Percentiles rank a stretch among this genome's conserved stretches.
These are phyloP conservation scores for Hamamelis virginiana DNA, from an alignment of 164 flowering plant species.

Conservation along the genomic window DNA sequence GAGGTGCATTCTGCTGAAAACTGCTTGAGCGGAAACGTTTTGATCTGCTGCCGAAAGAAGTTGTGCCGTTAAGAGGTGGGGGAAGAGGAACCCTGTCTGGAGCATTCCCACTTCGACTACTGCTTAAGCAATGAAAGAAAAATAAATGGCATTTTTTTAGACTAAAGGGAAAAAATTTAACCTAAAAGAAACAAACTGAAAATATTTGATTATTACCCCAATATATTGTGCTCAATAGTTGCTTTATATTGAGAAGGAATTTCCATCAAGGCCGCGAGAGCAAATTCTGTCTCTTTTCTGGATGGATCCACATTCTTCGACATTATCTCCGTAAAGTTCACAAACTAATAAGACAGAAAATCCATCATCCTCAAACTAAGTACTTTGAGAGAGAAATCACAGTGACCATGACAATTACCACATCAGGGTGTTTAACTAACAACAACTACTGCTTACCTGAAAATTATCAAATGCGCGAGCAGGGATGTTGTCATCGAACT, in stretches of 20 bases:
- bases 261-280: conserved; percentile 52
- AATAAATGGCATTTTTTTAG: not conserved
- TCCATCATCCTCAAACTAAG: not conserved
- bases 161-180: not conserved
- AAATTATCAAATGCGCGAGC: conserved; percentile 49
- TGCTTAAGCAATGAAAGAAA: conserved; percentile 13
- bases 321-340: conserved; percentile 53
- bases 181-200: not conserved
- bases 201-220: conserved; percentile 32
- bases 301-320: conserved; percentile 30
- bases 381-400: not conserved
- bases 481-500: conserved; percentile 54
- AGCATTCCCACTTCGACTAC: conserved; percentile 18
- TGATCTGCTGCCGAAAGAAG: conserved; percentile 17
- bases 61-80: conserved; percentile 28
- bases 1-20: conserved; percentile 30
- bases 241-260: conserved; percentile 53
- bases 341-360: conserved; percentile 24
- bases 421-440: no score
- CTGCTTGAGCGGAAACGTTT: conserved; percentile 26
- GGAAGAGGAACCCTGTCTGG: conserved; percentile 39
- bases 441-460: conserved; percentile 27
- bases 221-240: conserved; percentile 36
- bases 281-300: conserved; percentile 43
- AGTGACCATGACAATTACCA: not conserved